These are phyloP conservation scores for Alectoria sarmentosa DNA, from an alignment of 495 filamentous ascomycete species.

Conservation along the genomic window DNA sequence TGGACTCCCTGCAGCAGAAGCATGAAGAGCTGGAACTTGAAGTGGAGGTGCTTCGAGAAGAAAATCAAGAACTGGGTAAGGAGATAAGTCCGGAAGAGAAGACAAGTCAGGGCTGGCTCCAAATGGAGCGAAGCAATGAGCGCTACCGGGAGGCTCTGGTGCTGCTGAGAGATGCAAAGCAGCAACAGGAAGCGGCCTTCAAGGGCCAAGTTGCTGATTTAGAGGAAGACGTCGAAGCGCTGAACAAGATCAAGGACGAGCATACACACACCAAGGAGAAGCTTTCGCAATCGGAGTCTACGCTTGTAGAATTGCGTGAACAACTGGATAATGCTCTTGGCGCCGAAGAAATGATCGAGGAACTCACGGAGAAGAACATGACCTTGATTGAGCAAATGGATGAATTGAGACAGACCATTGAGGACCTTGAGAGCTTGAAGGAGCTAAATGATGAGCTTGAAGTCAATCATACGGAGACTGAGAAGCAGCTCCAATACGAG, in stretches of 20 bases:
- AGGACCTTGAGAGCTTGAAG: conserved; percentile 78
- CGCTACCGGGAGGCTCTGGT: conserved; percentile 81
- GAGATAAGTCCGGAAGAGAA: conserved; percentile 86
- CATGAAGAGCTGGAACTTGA: conserved; percentile 83
- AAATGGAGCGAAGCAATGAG: conserved; percentile 86
- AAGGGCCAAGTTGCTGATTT: conserved; percentile 69
- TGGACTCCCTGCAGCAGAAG: conserved; percentile 66
- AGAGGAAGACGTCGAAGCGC: conserved; percentile 69
- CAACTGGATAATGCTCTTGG: conserved; percentile 84
- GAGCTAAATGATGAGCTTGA: conserved; percentile 94
- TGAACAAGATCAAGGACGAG: conserved; percentile 61
- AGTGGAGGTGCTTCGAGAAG: conserved; percentile 76
- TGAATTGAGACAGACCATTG: conserved; percentile 69
- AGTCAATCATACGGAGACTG: conserved; percentile 83
- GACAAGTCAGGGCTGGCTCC: conserved; percentile 77
- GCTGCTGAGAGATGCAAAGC: conserved; percentile 74
- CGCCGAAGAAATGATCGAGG: conserved; percentile 89
- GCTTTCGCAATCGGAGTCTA: conserved; percentile 62
- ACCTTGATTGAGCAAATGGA: conserved; percentile 73
- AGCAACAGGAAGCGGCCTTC: conserved; percentile 76
- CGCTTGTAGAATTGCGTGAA: conserved; percentile 77
- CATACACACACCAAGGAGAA: conserved; percentile 64
- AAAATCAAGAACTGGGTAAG: conserved; percentile 73
- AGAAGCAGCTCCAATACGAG: conserved; percentile 91
- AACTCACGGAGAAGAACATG: conserved; percentile 79